These are phyloP conservation scores for Wallacemonas collosoma DNA, from an alignment of 208 protist species.

Conservation along the genomic window DNA sequence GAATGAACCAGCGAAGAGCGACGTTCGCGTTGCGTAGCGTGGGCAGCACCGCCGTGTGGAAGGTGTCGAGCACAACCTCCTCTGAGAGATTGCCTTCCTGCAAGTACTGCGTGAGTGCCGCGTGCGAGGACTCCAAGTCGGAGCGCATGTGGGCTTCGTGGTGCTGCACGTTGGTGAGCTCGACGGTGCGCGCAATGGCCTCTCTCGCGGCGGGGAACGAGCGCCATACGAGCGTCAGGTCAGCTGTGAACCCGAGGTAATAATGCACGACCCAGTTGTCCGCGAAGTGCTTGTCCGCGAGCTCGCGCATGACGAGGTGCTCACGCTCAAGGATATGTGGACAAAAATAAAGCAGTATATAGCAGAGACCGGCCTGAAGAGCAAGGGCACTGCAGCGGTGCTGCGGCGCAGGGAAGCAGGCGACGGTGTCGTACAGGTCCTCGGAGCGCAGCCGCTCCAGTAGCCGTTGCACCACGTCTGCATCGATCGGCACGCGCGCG, in stretches of 20 bases:
- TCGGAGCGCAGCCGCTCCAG: conserved; percentile 94
- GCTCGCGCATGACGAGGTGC: conserved; percentile 95
- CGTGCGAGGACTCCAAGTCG: conserved; percentile 43
- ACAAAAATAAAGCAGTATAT: conserved; percentile 97
- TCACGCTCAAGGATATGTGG: conserved; percentile 92
- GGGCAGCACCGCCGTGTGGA: conserved; percentile 83
- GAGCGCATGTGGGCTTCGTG: conserved; percentile 54
- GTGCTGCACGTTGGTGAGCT: conserved; percentile 69
- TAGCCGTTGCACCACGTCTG: conserved; percentile 85
- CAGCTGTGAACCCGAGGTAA: conserved; percentile 97
- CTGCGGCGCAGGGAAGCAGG: conserved; percentile 93
- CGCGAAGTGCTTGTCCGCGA: conserved; percentile 98
- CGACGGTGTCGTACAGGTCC: conserved; percentile 96
- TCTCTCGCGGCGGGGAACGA: conserved; percentile 91
- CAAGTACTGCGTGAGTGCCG: conserved; percentile 46
- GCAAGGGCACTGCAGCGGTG: conserved; percentile 94
- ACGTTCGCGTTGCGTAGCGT: conserved; percentile 93
- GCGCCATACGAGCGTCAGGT: conserved; percentile 92
- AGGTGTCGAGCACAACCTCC: conserved; percentile 94
- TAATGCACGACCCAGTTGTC: conserved; percentile 99
- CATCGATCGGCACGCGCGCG: conserved; percentile 66
- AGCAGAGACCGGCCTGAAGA: conserved; percentile 94
- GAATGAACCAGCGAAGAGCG: conserved; percentile 95
- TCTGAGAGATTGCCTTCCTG: conserved; percentile 93
- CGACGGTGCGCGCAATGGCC: conserved; percentile 93